Percentiles rank a stretch among this genome's conserved stretches.
These are phyloP conservation scores for Persicaria maculosa DNA, from an alignment of 148 eudicot species.

Conservation along the genomic window DNA sequence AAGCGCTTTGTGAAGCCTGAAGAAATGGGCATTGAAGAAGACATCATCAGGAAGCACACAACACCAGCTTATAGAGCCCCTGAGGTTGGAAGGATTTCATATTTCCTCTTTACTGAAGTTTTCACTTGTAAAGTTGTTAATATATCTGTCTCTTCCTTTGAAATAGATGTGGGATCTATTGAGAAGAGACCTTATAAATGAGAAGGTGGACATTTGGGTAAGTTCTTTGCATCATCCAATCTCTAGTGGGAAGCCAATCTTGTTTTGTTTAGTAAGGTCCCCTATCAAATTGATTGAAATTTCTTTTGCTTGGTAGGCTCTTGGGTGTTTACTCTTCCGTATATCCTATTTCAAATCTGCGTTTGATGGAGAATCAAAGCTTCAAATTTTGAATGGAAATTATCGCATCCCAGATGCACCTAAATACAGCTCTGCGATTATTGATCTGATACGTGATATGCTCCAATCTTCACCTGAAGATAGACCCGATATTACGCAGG, in stretches of 20 bases:
- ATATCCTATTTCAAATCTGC: slow-evolving; percentile 95
- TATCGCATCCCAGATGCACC: slow-evolving; percentile 94
- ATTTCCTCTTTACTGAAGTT: slow-evolving; percentile 9
- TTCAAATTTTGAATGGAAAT: slow-evolving; percentile 90
- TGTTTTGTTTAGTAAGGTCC: neutral
- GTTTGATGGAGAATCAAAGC: slow-evolving; percentile 99
- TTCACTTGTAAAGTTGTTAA: slow-evolving; percentile 22
- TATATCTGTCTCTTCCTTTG: slow-evolving; percentile 27
- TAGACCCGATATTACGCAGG: slow-evolving; percentile 99
- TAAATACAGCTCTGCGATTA: slow-evolving; percentile 64
- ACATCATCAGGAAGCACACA: slow-evolving; percentile 92
- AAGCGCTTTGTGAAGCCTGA: slow-evolving; percentile 90
- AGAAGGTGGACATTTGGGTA: slow-evolving; percentile 99
- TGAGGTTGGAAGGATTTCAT: slow-evolving; percentile 61
- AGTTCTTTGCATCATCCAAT: slow-evolving; percentile 21
- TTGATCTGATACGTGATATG: slow-evolving; percentile 78
- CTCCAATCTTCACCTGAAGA: slow-evolving; percentile 82
- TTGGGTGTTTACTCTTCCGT: slow-evolving; percentile 92
- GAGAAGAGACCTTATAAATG: slow-evolving; percentile 77
- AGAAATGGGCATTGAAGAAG: slow-evolving; percentile 99
- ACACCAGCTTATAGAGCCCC: slow-evolving; percentile 99
- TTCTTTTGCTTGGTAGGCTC: slow-evolving; percentile 45
- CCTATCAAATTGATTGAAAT: neutral
- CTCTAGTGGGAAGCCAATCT: neutral
- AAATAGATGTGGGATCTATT: slow-evolving; percentile 95